Conservation (phyloP, 2,329 filamentous ascomycete species). For the Cladosporium cucumerinum region DNA sequence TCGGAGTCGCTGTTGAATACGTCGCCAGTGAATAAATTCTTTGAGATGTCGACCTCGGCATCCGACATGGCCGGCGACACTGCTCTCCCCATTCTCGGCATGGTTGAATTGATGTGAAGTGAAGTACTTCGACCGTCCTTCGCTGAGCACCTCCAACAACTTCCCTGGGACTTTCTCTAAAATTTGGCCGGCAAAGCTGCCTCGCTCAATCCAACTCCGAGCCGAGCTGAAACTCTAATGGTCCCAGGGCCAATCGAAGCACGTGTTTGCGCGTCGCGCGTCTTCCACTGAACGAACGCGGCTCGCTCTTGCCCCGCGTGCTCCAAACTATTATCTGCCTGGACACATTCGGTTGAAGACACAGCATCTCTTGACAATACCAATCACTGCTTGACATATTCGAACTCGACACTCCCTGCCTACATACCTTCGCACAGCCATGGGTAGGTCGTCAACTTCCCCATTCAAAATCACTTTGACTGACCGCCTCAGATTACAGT, state of each 20-base stretch:
- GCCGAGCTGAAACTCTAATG: background rate
- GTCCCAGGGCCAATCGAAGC: background rate
- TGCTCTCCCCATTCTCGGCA: constrained; percentile 61
- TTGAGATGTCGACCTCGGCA: constrained; percentile 85
- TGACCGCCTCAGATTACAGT: constrained; percentile 35
- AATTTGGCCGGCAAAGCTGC: background rate
- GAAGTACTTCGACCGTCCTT: background rate
- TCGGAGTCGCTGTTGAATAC: constrained; percentile 54
- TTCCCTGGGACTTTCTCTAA: background rate
- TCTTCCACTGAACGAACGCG: background rate
- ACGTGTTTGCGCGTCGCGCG: constrained; percentile 9
- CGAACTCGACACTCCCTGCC: background rate
- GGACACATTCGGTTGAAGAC: background rate
- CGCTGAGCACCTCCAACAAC: background rate
- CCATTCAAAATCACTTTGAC: background rate
- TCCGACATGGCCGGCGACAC: constrained; percentile 82
- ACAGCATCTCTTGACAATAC: background rate
- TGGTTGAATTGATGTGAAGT: background rate
- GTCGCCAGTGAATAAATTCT: constrained; percentile 58
- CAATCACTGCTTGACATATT: background rate
- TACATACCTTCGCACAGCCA: background rate
- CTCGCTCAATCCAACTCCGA: background rate
- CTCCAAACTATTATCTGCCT: background rate
- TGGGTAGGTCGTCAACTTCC: background rate
- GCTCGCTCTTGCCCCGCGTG: background rate